Base-by-base conservation (phyloP, 495 filamentous ascomycete species). In the Neurospora sp. region DNA sequence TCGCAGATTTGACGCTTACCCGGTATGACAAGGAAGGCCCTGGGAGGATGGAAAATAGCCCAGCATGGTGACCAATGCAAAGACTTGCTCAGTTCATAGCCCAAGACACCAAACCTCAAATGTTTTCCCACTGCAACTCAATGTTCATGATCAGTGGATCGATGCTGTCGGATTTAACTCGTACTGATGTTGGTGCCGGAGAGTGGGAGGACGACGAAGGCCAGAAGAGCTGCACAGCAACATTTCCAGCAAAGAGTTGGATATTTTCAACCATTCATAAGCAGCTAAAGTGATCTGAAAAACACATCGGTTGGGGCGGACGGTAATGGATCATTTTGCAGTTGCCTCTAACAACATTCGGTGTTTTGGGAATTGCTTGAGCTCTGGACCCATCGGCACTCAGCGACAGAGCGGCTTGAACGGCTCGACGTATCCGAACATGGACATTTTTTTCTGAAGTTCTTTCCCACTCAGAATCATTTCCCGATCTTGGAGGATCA, bases 11-110 rank as follows among this genome's bases (percentile, higher is more conserved):
- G 27, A 27, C 20, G 53, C 27, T 66, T 66, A 35, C 27, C 53
- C 6, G 14, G 53, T 66, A 37, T 66, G 53, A 66, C 53, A 66
- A 66, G 53, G 53, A 66, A 66, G 53, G 27, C 53, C 53, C 53
- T 37, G 53, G 53, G 53, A 66, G 27, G 14, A 8, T 35, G 27
- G 14, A 18, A 31, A 22, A 61, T 61, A 61, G 48, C 48, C 12
- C 48, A 31, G 53, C 1, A 35, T 10, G 27, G 1, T 35, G 53
- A 66, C 53, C 53, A 66, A 66, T 66, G 53, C 31, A 37, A 66
- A 18, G 14, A 66, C 22, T 37, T 66, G 27, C 53, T 35, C 12
- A 16, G 12, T 37, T 18, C 14, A 18, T 16, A 35, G 31, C 53
- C 53, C 27, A 35, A 66, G 27, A 66, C 27, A 35, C 27, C 53